Percentiles rank a stretch among this genome's conserved stretches.
phyloP scores from a whole-genome alignment of 495 filamentous ascomycete genomes.

The Lophiotrema nucula region DNA sequence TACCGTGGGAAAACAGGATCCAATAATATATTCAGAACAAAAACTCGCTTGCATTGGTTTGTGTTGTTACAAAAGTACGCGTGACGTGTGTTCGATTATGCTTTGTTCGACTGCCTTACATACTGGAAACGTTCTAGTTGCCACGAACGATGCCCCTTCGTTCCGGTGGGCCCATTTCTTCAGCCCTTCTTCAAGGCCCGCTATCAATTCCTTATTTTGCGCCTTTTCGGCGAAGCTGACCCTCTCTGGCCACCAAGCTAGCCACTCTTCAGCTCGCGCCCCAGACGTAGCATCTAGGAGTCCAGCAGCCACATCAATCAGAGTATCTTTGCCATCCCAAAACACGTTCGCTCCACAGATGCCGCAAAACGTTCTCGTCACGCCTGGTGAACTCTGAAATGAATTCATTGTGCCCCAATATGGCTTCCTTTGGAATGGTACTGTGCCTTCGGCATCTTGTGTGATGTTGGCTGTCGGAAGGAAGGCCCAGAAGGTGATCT shows the following conservation, averaged over 20 bases:
- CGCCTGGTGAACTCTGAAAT: slow-evolving; percentile 55
- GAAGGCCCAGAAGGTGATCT: slow-evolving; percentile 69
- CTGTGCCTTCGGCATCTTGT: slow-evolving; percentile 35
- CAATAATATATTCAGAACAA: too few relatives aligned
- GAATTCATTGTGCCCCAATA: slow-evolving; percentile 54
- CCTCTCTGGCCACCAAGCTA: slow-evolving; percentile 59
- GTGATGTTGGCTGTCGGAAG: slow-evolving; percentile 61
- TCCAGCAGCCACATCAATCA: slow-evolving; percentile 66
- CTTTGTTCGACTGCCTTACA: too few relatives aligned
- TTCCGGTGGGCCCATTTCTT: slow-evolving; percentile 52
- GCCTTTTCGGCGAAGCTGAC: slow-evolving; percentile 66
- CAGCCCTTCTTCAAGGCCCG: slow-evolving; percentile 39
- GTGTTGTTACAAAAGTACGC: too few relatives aligned
- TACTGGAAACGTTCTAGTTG: too few relatives aligned
- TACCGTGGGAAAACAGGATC: too few relatives aligned
- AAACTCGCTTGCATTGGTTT: too few relatives aligned
- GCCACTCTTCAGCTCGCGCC: slow-evolving; percentile 56
- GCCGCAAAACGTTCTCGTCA: slow-evolving; percentile 63
- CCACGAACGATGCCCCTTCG: too few relatives aligned
- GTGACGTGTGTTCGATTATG: too few relatives aligned
- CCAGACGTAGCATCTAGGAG: slow-evolving; percentile 54
- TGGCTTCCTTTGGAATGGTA: slow-evolving; percentile 13
- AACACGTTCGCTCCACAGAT: slow-evolving; percentile 66
- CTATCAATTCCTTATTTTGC: slow-evolving; percentile 47
- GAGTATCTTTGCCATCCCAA: slow-evolving; percentile 59